Percentiles rank a stretch among this genome's conserved stretches.
Evolutionary conservation across 164 flowering plant genomes (phyloP).

Genomic region (Dillenia suffruticosa): DNA sequence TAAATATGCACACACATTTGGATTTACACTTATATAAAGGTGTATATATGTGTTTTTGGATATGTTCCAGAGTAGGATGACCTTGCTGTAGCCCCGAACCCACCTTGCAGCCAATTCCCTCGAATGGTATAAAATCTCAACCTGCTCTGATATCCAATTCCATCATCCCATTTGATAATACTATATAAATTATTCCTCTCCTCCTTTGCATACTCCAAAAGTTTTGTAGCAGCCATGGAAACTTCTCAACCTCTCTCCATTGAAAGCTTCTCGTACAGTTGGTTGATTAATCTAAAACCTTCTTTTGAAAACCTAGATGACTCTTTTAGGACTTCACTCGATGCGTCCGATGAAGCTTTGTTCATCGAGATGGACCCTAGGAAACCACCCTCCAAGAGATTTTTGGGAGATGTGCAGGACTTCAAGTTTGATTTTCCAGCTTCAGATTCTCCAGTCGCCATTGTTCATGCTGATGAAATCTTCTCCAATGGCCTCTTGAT

Average conservation of each 20-base stretch:
- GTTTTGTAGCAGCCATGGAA: slow-evolving; percentile 38
- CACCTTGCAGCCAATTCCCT: too few species aligned
- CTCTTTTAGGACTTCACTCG: slow-evolving; percentile 30
- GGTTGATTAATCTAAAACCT: slow-evolving; percentile 65
- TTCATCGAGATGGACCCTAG: slow-evolving; percentile 89
- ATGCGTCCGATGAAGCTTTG: slow-evolving; percentile 40
- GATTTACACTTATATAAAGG: too few species aligned
- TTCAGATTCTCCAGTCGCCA: slow-evolving; percentile 12
- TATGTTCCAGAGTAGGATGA: background rate
- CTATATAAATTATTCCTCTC: slow-evolving; percentile 1
- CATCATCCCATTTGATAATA: background rate
- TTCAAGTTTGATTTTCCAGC: slow-evolving; percentile 28
- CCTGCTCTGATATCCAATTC: too few species aligned
- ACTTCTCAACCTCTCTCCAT: slow-evolving; percentile 55
- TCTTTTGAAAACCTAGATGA: slow-evolving; percentile 37
- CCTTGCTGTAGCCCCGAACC: too few species aligned
- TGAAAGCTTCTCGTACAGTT: slow-evolving; percentile 88
- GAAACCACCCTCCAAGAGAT: slow-evolving; percentile 30
- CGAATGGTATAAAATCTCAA: background rate
- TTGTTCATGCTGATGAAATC: slow-evolving; percentile 51
- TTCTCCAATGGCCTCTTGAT: slow-evolving; percentile 42
- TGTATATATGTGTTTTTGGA: background rate
- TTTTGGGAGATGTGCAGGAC: slow-evolving; percentile 15
- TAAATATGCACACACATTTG: slow-evolving; percentile 9
- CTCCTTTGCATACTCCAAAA: background rate